Evolutionary conservation across 2,329 filamentous ascomycete genomes (phyloP), one percentile per base, ranked within the genome.

Genomic region (Colletotrichum brevisporum): DNA sequence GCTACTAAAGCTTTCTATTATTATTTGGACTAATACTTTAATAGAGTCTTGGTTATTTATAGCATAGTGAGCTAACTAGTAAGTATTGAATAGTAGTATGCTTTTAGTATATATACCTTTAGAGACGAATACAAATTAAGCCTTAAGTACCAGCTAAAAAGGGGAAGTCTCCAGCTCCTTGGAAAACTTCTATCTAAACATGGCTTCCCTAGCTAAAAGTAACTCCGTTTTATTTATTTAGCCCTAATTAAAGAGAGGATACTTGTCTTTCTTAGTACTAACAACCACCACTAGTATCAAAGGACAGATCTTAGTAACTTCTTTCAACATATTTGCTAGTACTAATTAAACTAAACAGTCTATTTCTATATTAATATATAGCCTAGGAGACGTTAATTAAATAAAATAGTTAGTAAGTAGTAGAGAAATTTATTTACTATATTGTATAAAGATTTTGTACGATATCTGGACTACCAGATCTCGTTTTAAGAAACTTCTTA

Each of bases 231-330:
- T 56, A 24, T 3, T 16, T 9, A 15, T 6, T 6, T 51, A 5
- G 15, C 9, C 12, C 4, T n/a, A 27, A 43, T 59, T 45, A 9
- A 61, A 58, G 27, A 73, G 27, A 31, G 9, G 27, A 31, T 31
- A 75, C 54, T 73, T 69, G 36, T 76, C 75, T 67, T 76, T 76
- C 64, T 75, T 76, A 0, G 74, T 76, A 6, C 75, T 73, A 18
- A 76, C 74, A 6, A 76, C 59, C 18, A 76, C 60, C 1, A 76
- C 72, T 1, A 74, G 75, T 5, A 73, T 72, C 16, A 64, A 58
- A 5, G 72, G 67, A 5, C 71, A 69, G n/a, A 71, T 71, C 24
- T 67, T 63, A 5, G 71, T 69, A 4, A 76, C 71, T 12, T 71
- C 62, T 18, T 74, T 64, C 21, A 76, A 71, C 9, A 76, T 74